Conservation (phyloP, 495 filamentous ascomycete genomes). For the Durotheca rogersii region DNA sequence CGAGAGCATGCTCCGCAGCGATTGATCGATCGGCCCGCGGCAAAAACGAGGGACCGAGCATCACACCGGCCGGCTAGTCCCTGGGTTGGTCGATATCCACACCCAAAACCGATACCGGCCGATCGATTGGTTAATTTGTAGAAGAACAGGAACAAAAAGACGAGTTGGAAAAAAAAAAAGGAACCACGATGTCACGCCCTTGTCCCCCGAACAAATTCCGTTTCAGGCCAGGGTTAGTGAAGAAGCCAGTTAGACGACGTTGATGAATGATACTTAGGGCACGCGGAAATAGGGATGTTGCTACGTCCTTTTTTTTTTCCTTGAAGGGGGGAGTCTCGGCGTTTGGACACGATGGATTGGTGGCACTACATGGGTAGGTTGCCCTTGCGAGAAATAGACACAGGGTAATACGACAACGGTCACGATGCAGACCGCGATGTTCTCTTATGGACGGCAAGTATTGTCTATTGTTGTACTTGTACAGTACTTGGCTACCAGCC, state of each 20-base stretch:
- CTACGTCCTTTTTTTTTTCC: conserved; percentile 16
- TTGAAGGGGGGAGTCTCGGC: conserved; percentile 28
- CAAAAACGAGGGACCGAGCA: too few relatives aligned
- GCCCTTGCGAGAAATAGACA: conserved; percentile 18
- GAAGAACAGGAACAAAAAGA: not conserved
- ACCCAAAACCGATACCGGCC: too few relatives aligned
- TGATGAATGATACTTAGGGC: conserved; percentile 20
- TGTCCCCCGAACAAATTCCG: not conserved
- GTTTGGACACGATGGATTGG: conserved; percentile 18
- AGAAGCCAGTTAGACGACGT: conserved; percentile 7
- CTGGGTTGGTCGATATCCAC: too few relatives aligned
- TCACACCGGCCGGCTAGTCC: too few relatives aligned
- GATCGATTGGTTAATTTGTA: not conserved
- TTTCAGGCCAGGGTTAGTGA: not conserved
- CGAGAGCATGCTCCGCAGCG: conserved; percentile 93
- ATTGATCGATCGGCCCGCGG: too few relatives aligned
- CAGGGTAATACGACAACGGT: conserved; percentile 28
- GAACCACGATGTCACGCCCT: not conserved
- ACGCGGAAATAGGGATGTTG: conserved; percentile 14
- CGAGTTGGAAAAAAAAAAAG: not conserved
- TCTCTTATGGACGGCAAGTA: not conserved
- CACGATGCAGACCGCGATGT: conserved; percentile 5
- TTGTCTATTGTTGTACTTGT: conserved; percentile 10
- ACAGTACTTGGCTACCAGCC: conserved; percentile 8
- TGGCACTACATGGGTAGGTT: conserved; percentile 16